These are phyloP conservation scores for Wickerhamomyces xylosicus DNA, from an alignment of 805 yeast genomes.

Conservation along the genomic window DNA sequence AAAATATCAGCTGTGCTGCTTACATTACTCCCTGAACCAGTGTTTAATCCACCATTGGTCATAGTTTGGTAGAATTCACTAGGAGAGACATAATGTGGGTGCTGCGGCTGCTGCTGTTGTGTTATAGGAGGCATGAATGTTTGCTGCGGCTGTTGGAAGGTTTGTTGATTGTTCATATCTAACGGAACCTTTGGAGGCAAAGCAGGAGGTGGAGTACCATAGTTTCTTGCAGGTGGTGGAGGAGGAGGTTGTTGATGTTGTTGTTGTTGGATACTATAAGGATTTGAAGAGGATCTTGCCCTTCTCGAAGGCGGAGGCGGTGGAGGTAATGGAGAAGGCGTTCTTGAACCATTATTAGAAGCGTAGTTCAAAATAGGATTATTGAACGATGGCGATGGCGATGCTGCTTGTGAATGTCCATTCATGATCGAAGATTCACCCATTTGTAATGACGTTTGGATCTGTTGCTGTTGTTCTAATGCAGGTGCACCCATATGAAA, in stretches of 20 bases:
- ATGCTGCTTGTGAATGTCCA: no score
- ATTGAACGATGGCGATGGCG: no score
- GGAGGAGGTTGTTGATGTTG: constrained; percentile 6
- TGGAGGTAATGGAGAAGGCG: neutral
- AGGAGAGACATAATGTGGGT: constrained; percentile 25
- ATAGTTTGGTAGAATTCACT: neutral
- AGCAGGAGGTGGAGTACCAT: constrained; percentile 5
- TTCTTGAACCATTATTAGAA: neutral
- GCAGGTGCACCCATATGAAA: neutral
- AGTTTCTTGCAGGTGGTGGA: constrained; percentile 1
- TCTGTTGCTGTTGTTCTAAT: constrained; percentile 5
- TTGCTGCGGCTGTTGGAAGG: constrained; percentile 5
- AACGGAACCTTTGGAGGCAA: constrained; percentile 1
- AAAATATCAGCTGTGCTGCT: constrained; percentile 35
- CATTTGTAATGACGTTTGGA: constrained; percentile 2
- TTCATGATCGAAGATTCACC: no score
- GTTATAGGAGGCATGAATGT: neutral
- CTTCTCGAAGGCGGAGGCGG: constrained; percentile 12
- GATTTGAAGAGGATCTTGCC: constrained; percentile 15
- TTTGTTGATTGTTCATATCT: constrained; percentile 1
- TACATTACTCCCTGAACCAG: neutral
- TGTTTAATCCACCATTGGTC: neutral
- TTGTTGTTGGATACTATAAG: constrained; percentile 9
- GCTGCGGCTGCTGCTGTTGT: constrained; percentile 20
- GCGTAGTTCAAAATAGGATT: no score